These are phyloP conservation scores for Phytophthora multivora DNA, from an alignment of 352 stramenopile genomes.

Conservation along the genomic window DNA sequence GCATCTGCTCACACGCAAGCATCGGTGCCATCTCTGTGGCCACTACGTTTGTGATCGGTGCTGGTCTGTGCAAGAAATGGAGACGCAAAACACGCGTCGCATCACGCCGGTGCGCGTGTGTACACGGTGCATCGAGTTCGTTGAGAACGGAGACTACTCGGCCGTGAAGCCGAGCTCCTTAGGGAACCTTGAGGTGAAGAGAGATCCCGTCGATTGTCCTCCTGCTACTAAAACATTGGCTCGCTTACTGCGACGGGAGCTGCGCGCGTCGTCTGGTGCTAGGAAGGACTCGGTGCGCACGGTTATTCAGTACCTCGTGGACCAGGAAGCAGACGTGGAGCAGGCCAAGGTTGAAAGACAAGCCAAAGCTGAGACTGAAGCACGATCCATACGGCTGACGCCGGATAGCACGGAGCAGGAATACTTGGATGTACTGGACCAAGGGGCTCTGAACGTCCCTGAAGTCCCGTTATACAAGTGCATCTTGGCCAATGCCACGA, in stretches of 20 bases:
- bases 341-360: slow-evolving; percentile 7
- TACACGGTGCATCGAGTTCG: slow-evolving; percentile 45
- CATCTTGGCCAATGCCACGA: slow-evolving; percentile 45
- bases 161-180: slow-evolving; percentile 20
- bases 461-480: slow-evolving; percentile 41
- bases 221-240: slow-evolving; percentile 25
- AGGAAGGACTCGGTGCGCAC: slow-evolving; percentile 41
- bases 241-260: slow-evolving; percentile 24
- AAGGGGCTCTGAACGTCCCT: slow-evolving; percentile 5
- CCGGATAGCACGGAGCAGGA: slow-evolving; percentile 27
- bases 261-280: slow-evolving; percentile 26
- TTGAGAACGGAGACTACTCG: slow-evolving; percentile 56
- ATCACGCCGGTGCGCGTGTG: slow-evolving; percentile 48
- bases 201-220: slow-evolving; percentile 18
- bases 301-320: slow-evolving; percentile 60
- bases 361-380: not conserved
- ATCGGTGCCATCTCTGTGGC: slow-evolving; percentile 36
- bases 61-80: slow-evolving; percentile 33
- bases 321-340: slow-evolving; percentile 27
- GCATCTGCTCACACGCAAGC: slow-evolving; percentile 32
- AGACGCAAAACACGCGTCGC: slow-evolving; percentile 20
- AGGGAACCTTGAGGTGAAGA: slow-evolving; percentile 20
- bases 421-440: slow-evolving; percentile 26
- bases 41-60: slow-evolving; percentile 39
- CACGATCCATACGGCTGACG: slow-evolving; percentile 16